Base-by-base conservation (phyloP, 164 flowering plant species). In the Chloranthus sessilifolius region DNA sequence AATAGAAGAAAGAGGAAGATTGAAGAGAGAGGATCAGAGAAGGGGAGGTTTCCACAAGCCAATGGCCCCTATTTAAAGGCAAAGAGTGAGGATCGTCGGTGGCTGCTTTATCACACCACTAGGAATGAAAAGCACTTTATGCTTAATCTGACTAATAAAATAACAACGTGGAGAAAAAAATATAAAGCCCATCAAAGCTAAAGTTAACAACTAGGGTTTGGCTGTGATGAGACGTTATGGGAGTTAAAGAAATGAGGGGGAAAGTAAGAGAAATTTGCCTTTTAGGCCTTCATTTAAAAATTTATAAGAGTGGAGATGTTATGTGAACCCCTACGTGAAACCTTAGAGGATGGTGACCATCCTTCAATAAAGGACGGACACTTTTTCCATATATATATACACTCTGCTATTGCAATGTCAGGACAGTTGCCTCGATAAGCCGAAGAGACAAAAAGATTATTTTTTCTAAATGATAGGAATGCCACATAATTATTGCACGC, bases 61-160 rank as follows among this genome's bases (percentile, higher is more conserved):
- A 28, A 34, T 34, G 52, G 56, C 25, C 17, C 42, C 31, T 12
- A 39, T 53, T 42, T 58, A 53, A 53, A 61, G 64, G 46, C 23
- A 10, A 27, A 20, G 41, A 28, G 38, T 8, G 39, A 21, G 11
- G 23, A 21, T 11, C 20, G 42, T 7, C 15, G 37, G 38, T 7
- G 5, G n/a, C 27, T 14, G n/a, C 27, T 30, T 14, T 40, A 10
- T 22, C 14, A 19, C 24, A 28, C 57, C 57, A 42, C 57, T 41
- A 7, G 12, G 26, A 28, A 23, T 27, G 29, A 33, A 22, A 50
- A 37, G 41, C 17, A 22, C 54, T 7, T 15, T 37, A n/a, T n/a
- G n/a, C n/a, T n/a, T 7, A 33, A 7, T 33, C 36, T 12, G 36
- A 12, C 36, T 7, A 33, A 33, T 33, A 33, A 12, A 33, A 12